Percentiles rank a stretch among this genome's conserved stretches.
phyloP scores from a whole-genome alignment of 2,329 filamentous ascomycete genomes.

The Verticillium dahliae region DNA sequence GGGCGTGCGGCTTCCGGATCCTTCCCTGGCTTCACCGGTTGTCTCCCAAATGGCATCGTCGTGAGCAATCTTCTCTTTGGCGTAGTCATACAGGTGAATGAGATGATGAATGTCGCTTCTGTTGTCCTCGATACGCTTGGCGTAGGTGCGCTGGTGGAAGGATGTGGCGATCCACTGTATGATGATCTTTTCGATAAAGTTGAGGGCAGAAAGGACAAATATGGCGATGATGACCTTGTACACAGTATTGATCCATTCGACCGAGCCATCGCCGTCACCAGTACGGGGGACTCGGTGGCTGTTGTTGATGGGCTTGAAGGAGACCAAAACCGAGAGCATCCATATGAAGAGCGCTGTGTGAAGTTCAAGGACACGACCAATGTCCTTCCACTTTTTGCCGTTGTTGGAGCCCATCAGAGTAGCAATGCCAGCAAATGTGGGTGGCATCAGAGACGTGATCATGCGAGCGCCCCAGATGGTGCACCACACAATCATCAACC shows the following conservation, averaged over 20 bases:
- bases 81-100: constrained; percentile 58
- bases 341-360: constrained; percentile 85
- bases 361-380: constrained; percentile 79
- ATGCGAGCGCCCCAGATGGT: constrained; percentile 74
- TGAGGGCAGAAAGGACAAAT: constrained; percentile 74
- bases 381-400: constrained; percentile 86
- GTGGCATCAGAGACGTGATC: constrained; percentile 43
- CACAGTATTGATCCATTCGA: constrained; percentile 65
- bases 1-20: constrained; percentile 66
- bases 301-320: constrained; percentile 77
- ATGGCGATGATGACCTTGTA: constrained; percentile 82
- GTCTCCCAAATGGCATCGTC: constrained; percentile 43
- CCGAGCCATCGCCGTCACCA: constrained; percentile 37
- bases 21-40: constrained; percentile 21
- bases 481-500: constrained; percentile 90
- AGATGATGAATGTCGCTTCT: constrained; percentile 73
- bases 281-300: constrained; percentile 33
- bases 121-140: constrained; percentile 84
- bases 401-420: constrained; percentile 76
- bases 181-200: constrained; percentile 85
- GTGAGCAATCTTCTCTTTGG: constrained; percentile 63
- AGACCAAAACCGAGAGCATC: constrained; percentile 81
- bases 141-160: constrained; percentile 87
- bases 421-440: constrained; percentile 44
- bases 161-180: constrained; percentile 93